Evolutionary conservation across 2,329 filamentous ascomycete species (phyloP), one percentile per base, ranked within the genome.

Genomic region (Colletotrichum truncatum): DNA sequence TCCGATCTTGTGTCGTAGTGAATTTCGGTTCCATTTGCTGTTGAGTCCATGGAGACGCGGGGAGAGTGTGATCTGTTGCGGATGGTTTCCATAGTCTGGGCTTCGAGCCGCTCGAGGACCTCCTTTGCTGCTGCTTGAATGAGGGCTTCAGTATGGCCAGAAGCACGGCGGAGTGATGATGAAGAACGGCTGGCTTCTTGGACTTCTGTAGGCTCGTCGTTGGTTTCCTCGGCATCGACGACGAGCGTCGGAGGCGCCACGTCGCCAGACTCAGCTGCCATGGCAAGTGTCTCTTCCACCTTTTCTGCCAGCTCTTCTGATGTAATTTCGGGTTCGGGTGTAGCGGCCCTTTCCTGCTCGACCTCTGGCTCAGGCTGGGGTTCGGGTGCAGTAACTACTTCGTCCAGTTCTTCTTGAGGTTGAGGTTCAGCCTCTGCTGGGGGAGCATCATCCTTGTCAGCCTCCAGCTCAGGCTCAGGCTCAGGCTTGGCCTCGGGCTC

Each of bases 121-220:
- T 82, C 82, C 53, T 81, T 77, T 1, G 85, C 85, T 1, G 84
- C 85, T 23, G 81, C 81, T 30, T 86, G 83, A 64, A 87, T 87
- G 34, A 85, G 75, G 6, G 82, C 84, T 69, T 87, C 83, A 2
- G 85, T 84, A 5, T 80, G 76, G 9, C 75, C 70, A 1, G 82
- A 84, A 2, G 77, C 73, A n/a, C 79, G 78, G 25, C 80, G 73
- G n/a, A 74, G 58, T 23, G 71, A 68, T 41, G 64, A 61, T n/a
- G 71, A 70, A 11, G 57, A 63, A 36, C 64, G 62, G 18, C 66
- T 57, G 7, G 71, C 64, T 11, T 57, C 43, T 7, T 21, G 30
- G 0, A 46, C 43, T 3, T 21, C 54, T n/a, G 30, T 28, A 3
- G 36, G 39, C n/a, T 60, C 54, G 14, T 43, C 36, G 4, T 61